Evolutionary conservation across 1,284 basidiomycete species (phyloP), one percentile per base, ranked within the genome.

Genomic region (Cryptococcus hybrid): DNA sequence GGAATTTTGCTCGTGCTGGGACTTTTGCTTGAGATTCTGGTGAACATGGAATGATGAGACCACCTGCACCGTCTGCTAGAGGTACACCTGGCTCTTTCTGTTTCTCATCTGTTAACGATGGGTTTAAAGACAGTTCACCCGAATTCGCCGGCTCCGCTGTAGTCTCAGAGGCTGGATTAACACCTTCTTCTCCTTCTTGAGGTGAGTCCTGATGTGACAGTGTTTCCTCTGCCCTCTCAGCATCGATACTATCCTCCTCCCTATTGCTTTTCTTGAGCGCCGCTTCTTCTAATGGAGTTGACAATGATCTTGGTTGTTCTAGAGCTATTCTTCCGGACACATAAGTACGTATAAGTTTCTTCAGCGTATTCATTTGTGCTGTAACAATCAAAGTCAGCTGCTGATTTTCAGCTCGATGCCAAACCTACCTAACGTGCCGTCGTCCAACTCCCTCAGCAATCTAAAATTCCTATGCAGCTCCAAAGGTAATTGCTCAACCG

Each of bases 401-500:
- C 12, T 44, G n/a, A 13, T 13, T 11, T 44, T 13, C 24, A 44
- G 13, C 18, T 18, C 18, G 39, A 44, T 18, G 12, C 7, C 43
- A 9, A 18, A 70, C 84, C 62, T 64, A 89, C 89, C 79, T 52
- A 83, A 75, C 52, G 84, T 82, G 70, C 90, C 88, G 59, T 85
- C 81, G 65, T 95, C 92, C 36, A 93, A 78, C 74, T 95, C 91
- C n/a, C 83, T 80, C 69, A 93, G 82, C 39, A 95, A 80, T 24
- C 85, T 81, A 74, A 88, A 88, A 57, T 89, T 87, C 42, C 92
- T 82, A 68, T 90, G 88, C 53, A 95, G 74, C 54, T 89, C 89
- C 57, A 94, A 78, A 2, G 92, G 92, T 5, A 95, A 77, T 74
- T 93, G 90, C 67, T 94, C 92, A 54, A 92, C 84, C 53, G 88